A percentile compares a stretch with the other conserved stretches of the same genome.
These are phyloP conservation scores for Synchytrium microbalum DNA, from an alignment of 371 early-diverging fungal species.

Conservation along the genomic window DNA sequence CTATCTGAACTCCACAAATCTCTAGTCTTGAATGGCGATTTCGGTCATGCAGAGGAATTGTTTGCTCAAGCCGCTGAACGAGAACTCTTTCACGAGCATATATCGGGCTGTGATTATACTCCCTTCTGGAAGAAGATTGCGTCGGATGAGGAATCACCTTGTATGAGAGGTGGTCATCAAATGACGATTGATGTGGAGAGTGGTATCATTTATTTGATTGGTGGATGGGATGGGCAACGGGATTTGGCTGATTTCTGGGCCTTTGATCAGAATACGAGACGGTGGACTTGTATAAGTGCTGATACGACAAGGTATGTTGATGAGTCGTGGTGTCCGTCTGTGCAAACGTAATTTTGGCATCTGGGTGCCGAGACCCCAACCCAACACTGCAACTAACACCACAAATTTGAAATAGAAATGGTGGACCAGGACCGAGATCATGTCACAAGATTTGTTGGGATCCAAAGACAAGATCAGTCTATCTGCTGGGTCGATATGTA, in stretches of 20 bases:
- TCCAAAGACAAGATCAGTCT: slow-evolving; percentile 59
- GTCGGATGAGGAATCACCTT: slow-evolving; percentile 25
- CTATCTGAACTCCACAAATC: slow-evolving; percentile 62
- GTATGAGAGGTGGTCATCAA: slow-evolving; percentile 89
- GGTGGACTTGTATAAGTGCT: slow-evolving; percentile 66
- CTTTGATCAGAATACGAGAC: slow-evolving; percentile 46
- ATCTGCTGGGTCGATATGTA: slow-evolving; percentile 80
- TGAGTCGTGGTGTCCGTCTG: background rate
- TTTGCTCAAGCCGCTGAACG: slow-evolving; percentile 47
- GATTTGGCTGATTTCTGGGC: slow-evolving; percentile 92
- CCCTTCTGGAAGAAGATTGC: slow-evolving; percentile 61
- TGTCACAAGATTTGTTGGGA: slow-evolving; percentile 92
- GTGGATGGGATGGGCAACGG: slow-evolving; percentile 90
- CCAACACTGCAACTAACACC: background rate
- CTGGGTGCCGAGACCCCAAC: background rate
- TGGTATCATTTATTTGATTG: slow-evolving; percentile 79
- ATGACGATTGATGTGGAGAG: slow-evolving; percentile 80
- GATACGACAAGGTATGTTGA: slow-evolving; percentile 60
- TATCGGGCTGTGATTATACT: slow-evolving; percentile 54
- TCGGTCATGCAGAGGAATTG: slow-evolving; percentile 58
- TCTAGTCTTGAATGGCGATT: slow-evolving; percentile 64
- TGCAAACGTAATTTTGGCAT: background rate
- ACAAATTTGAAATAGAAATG: slow-evolving; percentile 41
- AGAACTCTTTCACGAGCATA: slow-evolving; percentile 62
- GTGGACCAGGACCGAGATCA: slow-evolving; percentile 83